Base-by-base conservation (phyloP, 768 basidiomycete genomes). In the Russula olivacea region DNA sequence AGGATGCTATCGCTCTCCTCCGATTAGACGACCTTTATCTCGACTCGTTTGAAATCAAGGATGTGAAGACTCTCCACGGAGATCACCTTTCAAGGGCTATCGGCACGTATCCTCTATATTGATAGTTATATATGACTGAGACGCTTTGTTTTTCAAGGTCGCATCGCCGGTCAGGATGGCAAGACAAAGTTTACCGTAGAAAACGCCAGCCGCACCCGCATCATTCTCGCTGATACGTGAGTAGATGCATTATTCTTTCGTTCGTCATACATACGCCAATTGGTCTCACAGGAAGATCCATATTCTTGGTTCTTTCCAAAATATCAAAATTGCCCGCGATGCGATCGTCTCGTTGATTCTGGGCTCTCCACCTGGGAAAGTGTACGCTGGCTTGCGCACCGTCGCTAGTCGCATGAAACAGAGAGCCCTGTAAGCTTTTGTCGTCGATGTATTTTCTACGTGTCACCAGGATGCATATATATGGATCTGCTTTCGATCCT, bases 141-240 rank as follows among this genome's bases (percentile, higher is more conserved):
- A 67, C 61, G 41, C 21, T 19, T 55, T 30, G 58, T 55, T 25
- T 30, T 58, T 57, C 11, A 68, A 92, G 91, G 93, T 68, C 95
- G 97, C 68, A 98, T 99, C 72, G 97, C 97, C 12, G 97, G 97
- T 5, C 94, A 99, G 72, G 94, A 97, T 66, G 97, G 97, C 49
- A 98, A 98, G 78, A 98, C 95, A 12, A 95, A 97, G 73, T 98
- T 98, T 74, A 94, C 95, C 2, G 98, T 99, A 59, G 97, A 99
- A 78, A 99, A 98, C 70, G 84, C 94, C 3, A 95, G 88, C 68
- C 83, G 96, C 61, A 99, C 97, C 30, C 88, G 97, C n/a, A 98
- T 99, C 61, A 92, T 99, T 51, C 84, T 99, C 47, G 97, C 97
- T 12, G 97, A 99, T 72, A 94, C 93, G 95, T 95, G 71, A 59